phyloP scores from a whole-genome alignment of 1,284 basidiomycete species.

The Apiotrichum veenhuisii region DNA sequence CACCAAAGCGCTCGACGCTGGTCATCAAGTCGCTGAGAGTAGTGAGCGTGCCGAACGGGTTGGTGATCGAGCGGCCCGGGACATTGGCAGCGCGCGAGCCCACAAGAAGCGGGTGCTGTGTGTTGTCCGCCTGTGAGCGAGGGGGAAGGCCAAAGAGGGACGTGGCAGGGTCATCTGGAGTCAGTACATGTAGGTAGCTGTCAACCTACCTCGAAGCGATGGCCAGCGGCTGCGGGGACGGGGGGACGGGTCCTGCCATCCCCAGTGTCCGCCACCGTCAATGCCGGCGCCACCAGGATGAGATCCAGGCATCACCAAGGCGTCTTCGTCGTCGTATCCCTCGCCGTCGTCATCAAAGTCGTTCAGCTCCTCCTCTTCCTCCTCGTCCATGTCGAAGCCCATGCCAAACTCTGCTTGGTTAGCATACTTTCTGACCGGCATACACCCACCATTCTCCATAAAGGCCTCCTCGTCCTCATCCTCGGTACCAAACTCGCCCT shows the following conservation, averaged over 20 bases:
- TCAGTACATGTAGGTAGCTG: not conserved
- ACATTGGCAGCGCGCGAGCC: slow-evolving; percentile 19
- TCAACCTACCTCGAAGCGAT: not conserved
- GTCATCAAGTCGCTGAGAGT: slow-evolving; percentile 63
- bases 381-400: slow-evolving; percentile 43
- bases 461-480: slow-evolving; percentile 57
- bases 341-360: slow-evolving; percentile 23
- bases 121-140: slow-evolving; percentile 53
- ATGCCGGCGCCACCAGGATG: slow-evolving; percentile 2
- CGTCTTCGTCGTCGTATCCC: slow-evolving; percentile 12
- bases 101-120: slow-evolving; percentile 76
- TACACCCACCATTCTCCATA: slow-evolving; percentile 60
- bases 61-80: slow-evolving; percentile 51
- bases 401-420: slow-evolving; percentile 10
- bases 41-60: slow-evolving; percentile 51
- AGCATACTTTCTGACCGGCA: not conserved
- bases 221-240: not conserved
- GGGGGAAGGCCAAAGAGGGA: slow-evolving; percentile 23
- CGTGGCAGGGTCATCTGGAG: slow-evolving; percentile 15
- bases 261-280: slow-evolving; percentile 27
- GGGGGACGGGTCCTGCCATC: slow-evolving; percentile 24
- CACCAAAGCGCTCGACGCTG: slow-evolving; percentile 76
- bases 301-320: not conserved
- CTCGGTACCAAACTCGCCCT: slow-evolving; percentile 36
- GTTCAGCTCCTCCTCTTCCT: slow-evolving; percentile 51